Conservation (phyloP, 805 yeast species). For the Ogataea minuta region DNA sequence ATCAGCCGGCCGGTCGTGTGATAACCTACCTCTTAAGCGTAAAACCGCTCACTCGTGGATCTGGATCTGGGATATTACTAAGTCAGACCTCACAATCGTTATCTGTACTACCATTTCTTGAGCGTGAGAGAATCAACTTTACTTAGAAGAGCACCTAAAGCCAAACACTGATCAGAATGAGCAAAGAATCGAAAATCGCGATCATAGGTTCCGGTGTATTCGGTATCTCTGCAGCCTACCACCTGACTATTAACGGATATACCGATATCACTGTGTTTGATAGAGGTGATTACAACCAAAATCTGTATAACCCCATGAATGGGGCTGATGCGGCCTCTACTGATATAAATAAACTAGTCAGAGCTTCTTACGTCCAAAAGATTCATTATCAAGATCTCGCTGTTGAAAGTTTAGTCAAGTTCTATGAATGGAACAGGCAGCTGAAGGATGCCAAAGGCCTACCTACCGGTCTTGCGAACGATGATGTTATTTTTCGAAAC, state of each 20-base stretch:
- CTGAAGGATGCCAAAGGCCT: constrained; percentile 16
- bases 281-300: constrained; percentile 13
- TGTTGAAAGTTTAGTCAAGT: constrained; percentile 9
- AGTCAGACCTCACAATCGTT: too few species aligned
- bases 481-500: constrained; percentile 18
- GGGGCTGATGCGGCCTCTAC: constrained; percentile 26
- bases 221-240: constrained; percentile 44
- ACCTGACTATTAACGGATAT: constrained; percentile 20
- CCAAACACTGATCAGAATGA: background rate
- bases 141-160: too few species aligned
- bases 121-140: too few species aligned
- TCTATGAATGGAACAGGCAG: constrained; percentile 19
- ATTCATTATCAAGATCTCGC: constrained; percentile 22
- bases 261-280: constrained; percentile 21
- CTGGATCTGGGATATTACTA: too few species aligned
- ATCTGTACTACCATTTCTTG: too few species aligned
- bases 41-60: too few species aligned
- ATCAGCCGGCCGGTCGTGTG: too few species aligned
- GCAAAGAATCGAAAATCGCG: constrained; percentile 14
- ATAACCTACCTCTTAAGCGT: too few species aligned
- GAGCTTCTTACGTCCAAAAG: constrained; percentile 21
- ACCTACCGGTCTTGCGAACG: constrained; percentile 14
- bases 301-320: constrained; percentile 17
- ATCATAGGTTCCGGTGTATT: constrained; percentile 52
- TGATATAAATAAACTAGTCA: constrained; percentile 24